A percentile compares a stretch with the other conserved stretches of the same genome.
These are phyloP conservation scores for Trametopsis cervina DNA, from an alignment of 768 basidiomycete species.

Conservation along the genomic window DNA sequence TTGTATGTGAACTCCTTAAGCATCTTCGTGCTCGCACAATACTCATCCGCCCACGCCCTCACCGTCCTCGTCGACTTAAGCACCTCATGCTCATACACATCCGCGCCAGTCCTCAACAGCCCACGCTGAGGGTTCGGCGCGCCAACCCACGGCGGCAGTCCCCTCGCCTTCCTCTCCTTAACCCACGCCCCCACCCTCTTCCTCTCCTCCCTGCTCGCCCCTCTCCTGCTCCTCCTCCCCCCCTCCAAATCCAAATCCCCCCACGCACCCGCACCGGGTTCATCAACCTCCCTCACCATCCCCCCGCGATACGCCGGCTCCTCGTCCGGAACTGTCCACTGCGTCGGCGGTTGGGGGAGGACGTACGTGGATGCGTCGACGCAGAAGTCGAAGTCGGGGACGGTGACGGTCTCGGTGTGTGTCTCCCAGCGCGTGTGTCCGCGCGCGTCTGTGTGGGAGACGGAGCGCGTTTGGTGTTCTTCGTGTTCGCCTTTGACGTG, in stretches of 20 bases:
- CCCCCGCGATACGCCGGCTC: constrained; percentile 60
- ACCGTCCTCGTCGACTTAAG: constrained; percentile 54
- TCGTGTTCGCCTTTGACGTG: constrained; percentile 48
- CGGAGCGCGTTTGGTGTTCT: constrained; percentile 44
- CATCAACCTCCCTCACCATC: constrained; percentile 53
- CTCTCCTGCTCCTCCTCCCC: constrained; percentile 27
- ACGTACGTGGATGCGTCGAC: constrained; percentile 46
- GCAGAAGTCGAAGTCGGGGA: constrained; percentile 65
- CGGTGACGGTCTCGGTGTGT: constrained; percentile 50
- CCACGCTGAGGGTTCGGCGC: neutral
- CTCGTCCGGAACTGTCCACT: constrained; percentile 58
- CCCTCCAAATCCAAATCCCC: neutral
- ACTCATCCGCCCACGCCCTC: constrained; percentile 78
- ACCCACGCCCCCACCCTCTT: constrained; percentile 40
- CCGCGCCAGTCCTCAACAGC: neutral
- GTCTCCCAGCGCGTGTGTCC: constrained; percentile 29
- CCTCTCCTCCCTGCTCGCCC: constrained; percentile 35
- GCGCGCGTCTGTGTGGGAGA: constrained; percentile 28
- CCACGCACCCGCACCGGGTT: neutral
- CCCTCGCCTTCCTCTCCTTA: constrained; percentile 35
- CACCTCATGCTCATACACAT: constrained; percentile 17
- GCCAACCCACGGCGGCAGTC: constrained; percentile 45
- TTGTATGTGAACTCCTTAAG: constrained; percentile 76
- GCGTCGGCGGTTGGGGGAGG: constrained; percentile 29
- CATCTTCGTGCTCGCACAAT: constrained; percentile 60